Conservation (phyloP, 2,329 filamentous ascomycete genomes). For the Apiospora koreana region DNA sequence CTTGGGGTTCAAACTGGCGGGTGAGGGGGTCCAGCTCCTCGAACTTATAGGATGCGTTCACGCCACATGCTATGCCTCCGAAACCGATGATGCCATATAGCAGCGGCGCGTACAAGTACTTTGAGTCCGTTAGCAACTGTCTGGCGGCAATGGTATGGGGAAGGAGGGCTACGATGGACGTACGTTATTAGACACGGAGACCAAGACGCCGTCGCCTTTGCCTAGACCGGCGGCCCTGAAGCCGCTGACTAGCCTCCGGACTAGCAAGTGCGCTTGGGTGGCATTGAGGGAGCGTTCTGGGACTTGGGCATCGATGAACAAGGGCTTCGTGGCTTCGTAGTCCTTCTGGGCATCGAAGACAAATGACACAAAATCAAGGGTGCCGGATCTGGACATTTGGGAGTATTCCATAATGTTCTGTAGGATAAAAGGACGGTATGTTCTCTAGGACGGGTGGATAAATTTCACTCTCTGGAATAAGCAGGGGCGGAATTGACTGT, state of each 20-base stretch:
- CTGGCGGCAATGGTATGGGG: no score
- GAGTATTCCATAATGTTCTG: no score
- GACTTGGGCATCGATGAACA: slow-evolving; percentile 44
- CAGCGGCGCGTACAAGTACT: slow-evolving; percentile 40
- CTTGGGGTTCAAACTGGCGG: neutral
- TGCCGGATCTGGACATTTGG: neutral
- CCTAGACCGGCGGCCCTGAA: neutral
- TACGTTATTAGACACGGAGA: neutral
- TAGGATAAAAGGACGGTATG: no score
- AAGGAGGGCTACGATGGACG: neutral
- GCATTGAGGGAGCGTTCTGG: slow-evolving; percentile 37
- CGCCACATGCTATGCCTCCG: slow-evolving; percentile 50
- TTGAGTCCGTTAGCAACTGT: slow-evolving; percentile 19
- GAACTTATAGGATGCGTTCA: slow-evolving; percentile 48
- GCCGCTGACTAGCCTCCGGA: slow-evolving; percentile 21
- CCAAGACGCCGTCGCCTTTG: neutral
- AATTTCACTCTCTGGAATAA: no score
- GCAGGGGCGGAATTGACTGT: no score
- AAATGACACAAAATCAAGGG: slow-evolving; percentile 40
- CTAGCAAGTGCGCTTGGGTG: slow-evolving; percentile 33
- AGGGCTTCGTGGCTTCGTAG: slow-evolving; percentile 37
- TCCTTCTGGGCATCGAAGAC: slow-evolving; percentile 35
- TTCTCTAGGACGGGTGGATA: no score
- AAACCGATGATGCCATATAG: slow-evolving; percentile 45
- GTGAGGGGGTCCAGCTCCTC: slow-evolving; percentile 49